A percentile compares a stretch with the other conserved stretches of the same genome.
phyloP scores from a whole-genome alignment of 2,329 filamentous ascomycete genomes.

The Alternaria sp. region DNA sequence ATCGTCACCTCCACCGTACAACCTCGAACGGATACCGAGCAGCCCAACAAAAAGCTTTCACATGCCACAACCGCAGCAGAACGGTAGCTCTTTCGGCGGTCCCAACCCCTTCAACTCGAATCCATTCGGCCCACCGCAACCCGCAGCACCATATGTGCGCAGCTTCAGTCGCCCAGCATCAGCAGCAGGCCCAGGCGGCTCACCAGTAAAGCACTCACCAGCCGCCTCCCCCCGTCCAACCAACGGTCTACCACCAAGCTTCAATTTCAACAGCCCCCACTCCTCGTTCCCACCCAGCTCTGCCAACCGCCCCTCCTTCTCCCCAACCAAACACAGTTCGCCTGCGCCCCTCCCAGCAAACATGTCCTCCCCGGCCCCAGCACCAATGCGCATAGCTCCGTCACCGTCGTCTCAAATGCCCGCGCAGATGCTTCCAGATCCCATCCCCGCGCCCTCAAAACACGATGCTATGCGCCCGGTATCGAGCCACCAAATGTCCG shows the following conservation, averaged over 20 bases:
- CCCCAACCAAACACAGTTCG: conserved; percentile 49
- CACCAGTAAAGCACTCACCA: conserved; percentile 46
- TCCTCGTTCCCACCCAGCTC: conserved; percentile 53
- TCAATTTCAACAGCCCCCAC: conserved; percentile 52
- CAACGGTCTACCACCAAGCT: conserved; percentile 39
- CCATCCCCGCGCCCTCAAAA: conserved; percentile 55
- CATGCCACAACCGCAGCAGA: conserved; percentile 31
- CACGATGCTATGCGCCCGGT: conserved; percentile 47
- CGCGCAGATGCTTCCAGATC: conserved; percentile 43
- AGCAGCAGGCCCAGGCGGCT: conserved; percentile 34
- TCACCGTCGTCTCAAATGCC: conserved; percentile 38
- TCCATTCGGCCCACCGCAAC: conserved; percentile 29
- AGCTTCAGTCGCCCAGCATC: conserved; percentile 43
- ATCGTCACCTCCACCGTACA: conserved; percentile 45
- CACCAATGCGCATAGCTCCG: conserved; percentile 34
- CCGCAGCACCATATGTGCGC: conserved; percentile 25
- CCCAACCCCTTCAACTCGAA: conserved; percentile 22
- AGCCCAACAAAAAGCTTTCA: conserved; percentile 37
- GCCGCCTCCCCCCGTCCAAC: conserved; percentile 42
- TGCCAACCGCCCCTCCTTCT: conserved; percentile 42
- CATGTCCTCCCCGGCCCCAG: conserved; percentile 42
- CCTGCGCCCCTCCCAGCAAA: conserved; percentile 43
- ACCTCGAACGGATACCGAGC: conserved; percentile 29
- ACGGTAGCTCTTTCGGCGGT: conserved; percentile 34
- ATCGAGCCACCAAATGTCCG: conserved; percentile 41